phyloP scores from a whole-genome alignment of 352 stramenopile species.

The Phytophthora cryptogea region DNA sequence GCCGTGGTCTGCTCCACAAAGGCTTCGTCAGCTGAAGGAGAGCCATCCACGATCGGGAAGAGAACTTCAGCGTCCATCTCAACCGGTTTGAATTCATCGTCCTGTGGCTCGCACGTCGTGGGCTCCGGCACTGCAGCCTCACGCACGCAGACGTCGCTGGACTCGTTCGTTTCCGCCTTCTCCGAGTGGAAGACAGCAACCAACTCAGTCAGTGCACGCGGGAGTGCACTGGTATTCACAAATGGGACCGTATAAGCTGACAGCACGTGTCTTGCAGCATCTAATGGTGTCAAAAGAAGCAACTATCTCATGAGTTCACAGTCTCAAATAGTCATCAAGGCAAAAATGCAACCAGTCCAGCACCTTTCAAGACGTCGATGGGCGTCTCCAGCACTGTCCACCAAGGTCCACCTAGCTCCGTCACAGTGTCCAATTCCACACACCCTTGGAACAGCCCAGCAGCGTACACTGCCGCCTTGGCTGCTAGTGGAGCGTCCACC shows the following conservation, averaged over 20 bases:
- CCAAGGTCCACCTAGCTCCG: constrained; percentile 28
- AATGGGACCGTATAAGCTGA: constrained; percentile 33
- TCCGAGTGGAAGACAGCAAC: constrained; percentile 24
- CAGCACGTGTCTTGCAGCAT: constrained; percentile 33
- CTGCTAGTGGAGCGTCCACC: constrained; percentile 39
- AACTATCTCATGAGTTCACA: constrained; percentile 25
- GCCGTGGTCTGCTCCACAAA: constrained; percentile 28
- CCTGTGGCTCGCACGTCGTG: constrained; percentile 7
- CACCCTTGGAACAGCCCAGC: constrained; percentile 42
- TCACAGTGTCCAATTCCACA: constrained; percentile 24
- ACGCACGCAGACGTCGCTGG: constrained; percentile 17
- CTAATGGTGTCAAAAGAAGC: constrained; percentile 10
- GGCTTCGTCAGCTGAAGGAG: constrained; percentile 8
- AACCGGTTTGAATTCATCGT: constrained; percentile 23
- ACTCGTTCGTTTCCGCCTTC: constrained; percentile 21
- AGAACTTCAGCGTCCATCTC: constrained; percentile 27
- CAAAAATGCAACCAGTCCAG: constrained; percentile 9
- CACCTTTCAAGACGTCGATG: constrained; percentile 38
- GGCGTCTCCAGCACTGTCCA: constrained; percentile 40
- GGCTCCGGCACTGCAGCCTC: constrained; percentile 10
- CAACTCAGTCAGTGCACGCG: constrained; percentile 21
- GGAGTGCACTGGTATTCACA: constrained; percentile 28
- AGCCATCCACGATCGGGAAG: constrained; percentile 18
- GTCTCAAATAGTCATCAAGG: not conserved
- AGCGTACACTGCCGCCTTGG: constrained; percentile 47